phyloP scores from a whole-genome alignment of 78 protist genomes.

The Planoprotostelium fungivorum region DNA sequence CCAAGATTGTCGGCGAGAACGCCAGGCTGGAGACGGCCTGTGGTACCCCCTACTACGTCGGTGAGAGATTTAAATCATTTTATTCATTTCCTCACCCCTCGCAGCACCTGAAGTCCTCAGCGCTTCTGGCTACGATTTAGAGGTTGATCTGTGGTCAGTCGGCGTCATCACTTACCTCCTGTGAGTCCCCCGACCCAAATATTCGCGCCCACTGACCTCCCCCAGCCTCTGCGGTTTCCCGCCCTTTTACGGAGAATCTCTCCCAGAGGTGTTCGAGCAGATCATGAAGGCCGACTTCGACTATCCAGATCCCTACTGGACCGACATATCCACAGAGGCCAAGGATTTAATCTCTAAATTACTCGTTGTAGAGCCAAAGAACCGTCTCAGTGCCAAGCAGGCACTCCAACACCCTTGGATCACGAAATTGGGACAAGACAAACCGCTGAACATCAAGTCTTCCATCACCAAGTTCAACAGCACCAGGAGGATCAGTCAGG shows the following conservation, averaged over 20 bases:
- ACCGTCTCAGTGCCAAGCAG: slow-evolving; percentile 19
- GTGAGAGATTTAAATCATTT: background rate
- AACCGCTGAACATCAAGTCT: background rate
- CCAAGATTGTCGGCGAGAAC: slow-evolving; percentile 44
- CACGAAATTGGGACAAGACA: background rate
- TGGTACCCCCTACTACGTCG: slow-evolving; percentile 73
- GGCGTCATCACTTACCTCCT: slow-evolving; percentile 69
- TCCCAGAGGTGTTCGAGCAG: slow-evolving; percentile 50
- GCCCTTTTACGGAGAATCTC: slow-evolving; percentile 67
- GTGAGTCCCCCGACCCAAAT: background rate
- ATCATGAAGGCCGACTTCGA: slow-evolving; percentile 62
- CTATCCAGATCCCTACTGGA: slow-evolving; percentile 54
- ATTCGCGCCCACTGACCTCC: background rate
- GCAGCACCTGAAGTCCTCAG: slow-evolving; percentile 63
- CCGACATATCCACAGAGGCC: slow-evolving; percentile 23
- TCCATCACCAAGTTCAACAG: background rate
- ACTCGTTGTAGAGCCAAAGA: slow-evolving; percentile 30
- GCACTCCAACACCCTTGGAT: slow-evolving; percentile 61
- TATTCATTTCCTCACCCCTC: background rate
- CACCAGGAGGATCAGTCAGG: background rate
- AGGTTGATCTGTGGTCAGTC: slow-evolving; percentile 69
- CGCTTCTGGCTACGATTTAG: slow-evolving; percentile 61
- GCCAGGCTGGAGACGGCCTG: slow-evolving; percentile 69
- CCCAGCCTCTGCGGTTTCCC: slow-evolving; percentile 53
- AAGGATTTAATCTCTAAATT: slow-evolving; percentile 48